These are phyloP conservation scores for Actinidia chinensis DNA, from an alignment of 179 eudicot genomes.

Conservation along the genomic window DNA sequence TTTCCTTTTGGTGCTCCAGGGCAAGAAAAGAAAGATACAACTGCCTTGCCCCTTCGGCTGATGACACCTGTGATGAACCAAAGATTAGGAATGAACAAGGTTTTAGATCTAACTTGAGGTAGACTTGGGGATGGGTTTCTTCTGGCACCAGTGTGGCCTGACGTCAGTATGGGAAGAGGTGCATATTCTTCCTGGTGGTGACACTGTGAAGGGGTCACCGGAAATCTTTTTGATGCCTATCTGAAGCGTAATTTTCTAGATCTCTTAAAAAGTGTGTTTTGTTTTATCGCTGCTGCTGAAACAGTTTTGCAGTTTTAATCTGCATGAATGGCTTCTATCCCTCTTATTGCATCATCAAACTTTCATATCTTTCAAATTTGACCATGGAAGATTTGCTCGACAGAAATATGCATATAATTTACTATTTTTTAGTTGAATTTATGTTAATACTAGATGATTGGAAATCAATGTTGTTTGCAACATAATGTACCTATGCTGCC, in stretches of 20 bases:
- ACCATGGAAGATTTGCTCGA: neutral
- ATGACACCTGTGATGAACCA: conserved; percentile 52
- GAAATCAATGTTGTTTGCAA: too few species aligned
- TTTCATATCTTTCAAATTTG: neutral
- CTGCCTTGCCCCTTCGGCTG: conserved; percentile 55
- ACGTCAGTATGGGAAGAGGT: conserved; percentile 53
- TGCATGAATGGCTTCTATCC: neutral
- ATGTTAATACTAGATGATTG: too few species aligned
- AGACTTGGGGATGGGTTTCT: conserved; percentile 57
- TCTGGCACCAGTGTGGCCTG: conserved; percentile 55
- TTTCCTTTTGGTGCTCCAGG: conserved; percentile 24
- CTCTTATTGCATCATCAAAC: neutral
- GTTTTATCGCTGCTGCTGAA: neutral
- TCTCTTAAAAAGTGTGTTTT: neutral
- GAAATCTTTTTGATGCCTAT: conserved; percentile 49
- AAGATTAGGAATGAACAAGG: conserved; percentile 58
- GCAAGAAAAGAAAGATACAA: conserved; percentile 54
- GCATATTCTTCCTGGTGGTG: conserved; percentile 47
- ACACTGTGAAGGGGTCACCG: conserved; percentile 51
- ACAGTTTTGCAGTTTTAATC: too few species aligned
- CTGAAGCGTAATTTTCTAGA: conserved; percentile 40
- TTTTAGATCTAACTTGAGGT: conserved; percentile 48
- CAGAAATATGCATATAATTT: neutral
- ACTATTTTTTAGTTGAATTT: neutral
- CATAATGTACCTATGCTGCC: too few species aligned